Conservation (phyloP, 352 stramenopile species). For the Phytophthora constricta region DNA sequence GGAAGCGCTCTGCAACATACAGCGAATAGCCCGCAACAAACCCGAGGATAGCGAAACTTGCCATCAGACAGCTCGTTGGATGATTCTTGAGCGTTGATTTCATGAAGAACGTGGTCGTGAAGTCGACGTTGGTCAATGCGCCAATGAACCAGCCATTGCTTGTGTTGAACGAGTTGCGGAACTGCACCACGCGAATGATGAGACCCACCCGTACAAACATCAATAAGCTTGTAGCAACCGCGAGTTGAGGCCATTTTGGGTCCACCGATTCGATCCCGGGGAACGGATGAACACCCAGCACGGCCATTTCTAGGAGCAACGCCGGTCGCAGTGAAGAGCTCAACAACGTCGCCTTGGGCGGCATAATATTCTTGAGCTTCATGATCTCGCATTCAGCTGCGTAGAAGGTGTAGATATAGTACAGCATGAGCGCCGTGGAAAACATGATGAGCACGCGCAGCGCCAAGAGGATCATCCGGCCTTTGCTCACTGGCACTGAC, state of each 20-base stretch:
- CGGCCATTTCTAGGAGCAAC: slow-evolving; percentile 55
- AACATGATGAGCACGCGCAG: slow-evolving; percentile 73
- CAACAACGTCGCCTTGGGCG: slow-evolving; percentile 67
- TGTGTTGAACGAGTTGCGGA: slow-evolving; percentile 78
- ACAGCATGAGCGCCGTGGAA: slow-evolving; percentile 69
- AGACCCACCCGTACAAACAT: slow-evolving; percentile 70
- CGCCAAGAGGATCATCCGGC: slow-evolving; percentile 70
- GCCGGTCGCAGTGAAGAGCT: slow-evolving; percentile 56
- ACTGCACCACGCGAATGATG: slow-evolving; percentile 62
- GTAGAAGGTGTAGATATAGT: slow-evolving; percentile 77
- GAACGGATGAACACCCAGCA: slow-evolving; percentile 73
- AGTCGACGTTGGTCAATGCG: slow-evolving; percentile 81
- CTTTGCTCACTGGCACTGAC: slow-evolving; percentile 49
- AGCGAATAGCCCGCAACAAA: slow-evolving; percentile 62
- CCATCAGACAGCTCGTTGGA: slow-evolving; percentile 54
- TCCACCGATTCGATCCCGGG: slow-evolving; percentile 72
- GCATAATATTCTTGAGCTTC: slow-evolving; percentile 85
- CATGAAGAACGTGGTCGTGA: slow-evolving; percentile 72
- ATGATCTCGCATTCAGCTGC: slow-evolving; percentile 71
- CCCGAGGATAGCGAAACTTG: slow-evolving; percentile 50
- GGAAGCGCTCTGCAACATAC: slow-evolving; percentile 73
- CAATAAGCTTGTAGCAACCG: slow-evolving; percentile 59
- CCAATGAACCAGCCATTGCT: slow-evolving; percentile 86
- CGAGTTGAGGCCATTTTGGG: slow-evolving; percentile 62
- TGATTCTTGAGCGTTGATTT: slow-evolving; percentile 81